phyloP scores from a whole-genome alignment of 2,329 filamentous ascomycete genomes.

The Grosmannia serpens region DNA sequence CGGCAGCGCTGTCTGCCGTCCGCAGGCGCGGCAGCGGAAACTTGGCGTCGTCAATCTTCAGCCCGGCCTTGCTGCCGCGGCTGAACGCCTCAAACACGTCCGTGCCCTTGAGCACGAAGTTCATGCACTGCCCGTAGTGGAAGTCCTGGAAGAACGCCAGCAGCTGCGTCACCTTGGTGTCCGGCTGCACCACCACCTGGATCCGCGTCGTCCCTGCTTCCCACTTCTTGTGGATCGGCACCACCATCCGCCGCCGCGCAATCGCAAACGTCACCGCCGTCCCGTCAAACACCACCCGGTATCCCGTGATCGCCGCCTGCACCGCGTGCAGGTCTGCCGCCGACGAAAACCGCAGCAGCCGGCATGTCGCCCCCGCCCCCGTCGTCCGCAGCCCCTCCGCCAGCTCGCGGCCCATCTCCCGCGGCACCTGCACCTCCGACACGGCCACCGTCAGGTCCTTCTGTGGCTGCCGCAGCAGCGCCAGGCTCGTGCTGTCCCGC shows the following conservation, averaged over 20 bases:
- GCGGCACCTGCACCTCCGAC: constrained; percentile 52
- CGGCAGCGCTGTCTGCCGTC: constrained; percentile 21
- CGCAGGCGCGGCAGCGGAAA: constrained; percentile 63
- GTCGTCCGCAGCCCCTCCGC: constrained; percentile 51
- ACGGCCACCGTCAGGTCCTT: constrained; percentile 67
- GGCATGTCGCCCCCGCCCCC: constrained; percentile 49
- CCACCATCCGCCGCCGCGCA: constrained; percentile 74
- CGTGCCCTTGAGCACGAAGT: constrained; percentile 73
- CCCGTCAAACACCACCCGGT: constrained; percentile 61
- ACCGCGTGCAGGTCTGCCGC: constrained; percentile 65
- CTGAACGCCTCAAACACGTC: constrained; percentile 67
- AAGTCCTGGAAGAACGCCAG: constrained; percentile 85
- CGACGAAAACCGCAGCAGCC: constrained; percentile 58
- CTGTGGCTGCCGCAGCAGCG: constrained; percentile 61
- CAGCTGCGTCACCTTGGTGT: constrained; percentile 59
- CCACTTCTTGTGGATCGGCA: constrained; percentile 91
- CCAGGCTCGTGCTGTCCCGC: constrained; percentile 47
- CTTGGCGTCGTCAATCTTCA: constrained; percentile 81
- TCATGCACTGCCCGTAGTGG: constrained; percentile 77
- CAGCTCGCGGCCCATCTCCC: constrained; percentile 52
- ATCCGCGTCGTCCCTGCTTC: constrained; percentile 70
- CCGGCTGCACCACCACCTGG: constrained; percentile 65
- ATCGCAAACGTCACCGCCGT: constrained; percentile 68
- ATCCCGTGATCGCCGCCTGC: constrained; percentile 69
- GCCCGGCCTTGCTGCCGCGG: constrained; percentile 55